Conservation (phyloP, 2,329 filamentous ascomycete species). For the Colletotrichum aenigma region DNA sequence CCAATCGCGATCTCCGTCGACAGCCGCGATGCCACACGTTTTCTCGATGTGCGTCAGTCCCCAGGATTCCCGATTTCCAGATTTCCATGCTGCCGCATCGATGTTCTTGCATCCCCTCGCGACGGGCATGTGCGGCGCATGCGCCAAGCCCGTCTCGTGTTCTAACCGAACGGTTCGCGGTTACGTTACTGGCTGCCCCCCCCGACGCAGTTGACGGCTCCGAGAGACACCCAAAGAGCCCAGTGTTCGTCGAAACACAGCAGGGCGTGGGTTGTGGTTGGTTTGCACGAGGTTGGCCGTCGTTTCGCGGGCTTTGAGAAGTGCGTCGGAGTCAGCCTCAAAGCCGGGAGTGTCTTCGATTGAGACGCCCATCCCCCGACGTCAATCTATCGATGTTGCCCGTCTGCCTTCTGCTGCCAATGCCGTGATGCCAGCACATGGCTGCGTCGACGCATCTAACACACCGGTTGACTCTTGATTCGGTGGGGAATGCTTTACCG, state of each 20-base stretch:
- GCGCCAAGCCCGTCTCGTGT: neutral
- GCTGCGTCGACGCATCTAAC: neutral
- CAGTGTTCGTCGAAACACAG: neutral
- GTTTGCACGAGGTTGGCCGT: neutral
- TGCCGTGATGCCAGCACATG: neutral
- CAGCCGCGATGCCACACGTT: constrained; percentile 1
- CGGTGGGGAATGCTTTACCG: neutral
- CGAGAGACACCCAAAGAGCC: neutral
- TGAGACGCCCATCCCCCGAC: neutral
- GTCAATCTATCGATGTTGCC: constrained; percentile 2
- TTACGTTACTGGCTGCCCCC: neutral
- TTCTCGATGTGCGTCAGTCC: neutral
- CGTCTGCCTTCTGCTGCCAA: neutral
- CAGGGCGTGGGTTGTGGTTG: neutral
- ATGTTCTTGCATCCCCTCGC: neutral
- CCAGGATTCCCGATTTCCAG: neutral
- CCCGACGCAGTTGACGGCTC: neutral
- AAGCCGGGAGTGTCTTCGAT: constrained; percentile 1
- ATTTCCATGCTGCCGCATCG: neutral
- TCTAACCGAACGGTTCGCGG: neutral
- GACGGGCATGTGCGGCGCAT: neutral
- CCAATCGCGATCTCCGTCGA: neutral
- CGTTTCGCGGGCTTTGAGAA: neutral
- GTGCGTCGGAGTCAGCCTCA: neutral
- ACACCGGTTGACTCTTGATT: neutral